Evolutionary conservation across 768 basidiomycete genomes (phyloP), one percentile per base, ranked within the genome.

Genomic region (Rhizopogon vulgaris): DNA sequence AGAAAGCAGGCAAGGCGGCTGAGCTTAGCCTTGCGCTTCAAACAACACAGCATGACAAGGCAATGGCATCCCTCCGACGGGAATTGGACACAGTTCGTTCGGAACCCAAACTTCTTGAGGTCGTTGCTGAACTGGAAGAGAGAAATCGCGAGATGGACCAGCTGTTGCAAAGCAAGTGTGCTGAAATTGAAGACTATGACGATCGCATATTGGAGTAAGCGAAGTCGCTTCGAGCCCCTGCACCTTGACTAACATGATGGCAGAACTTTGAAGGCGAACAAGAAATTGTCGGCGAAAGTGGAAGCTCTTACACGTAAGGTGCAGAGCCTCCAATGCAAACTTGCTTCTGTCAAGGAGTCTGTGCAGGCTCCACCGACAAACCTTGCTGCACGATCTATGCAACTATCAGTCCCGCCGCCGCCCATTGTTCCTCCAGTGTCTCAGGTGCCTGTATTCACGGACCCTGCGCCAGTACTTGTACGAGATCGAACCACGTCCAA

Each of bases 131-230:
- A 52, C 71, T 90, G 36, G 78, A 84, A 61, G 85, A 87, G 61
- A 80, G 78, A 56, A 86, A 83, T 58, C 76, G 71, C 34, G 86
- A 90, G 63, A 84, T 90, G 83, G 89, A 91, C 58, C 80, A 82
- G 41, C 70, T 88, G 40, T 69, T 91, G 40, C 75, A 75, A 52
- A 72, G 68, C 39, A 91, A 90, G 66, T 87, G 84, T 54, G 66
- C 74, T 12, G 89, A 91, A 69, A 88, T 91, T 51, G 89, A 91
- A 62, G 87, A 85, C 59, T 87, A 91, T 51, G 89, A 92, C 59
- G 90, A 92, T 61, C 80, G 80, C 34, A 80, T 83, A 48, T 79
- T 91, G 54, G 85, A 85, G 89, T 91, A 68, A 58, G 85, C 74
- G 14, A 30, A 15, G 55, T 56, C 27, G 9, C 37, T 25, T 40